Base-by-base conservation (phyloP, 2,329 filamentous ascomycete genomes). In the Aaosphaeria pasadenensis region DNA sequence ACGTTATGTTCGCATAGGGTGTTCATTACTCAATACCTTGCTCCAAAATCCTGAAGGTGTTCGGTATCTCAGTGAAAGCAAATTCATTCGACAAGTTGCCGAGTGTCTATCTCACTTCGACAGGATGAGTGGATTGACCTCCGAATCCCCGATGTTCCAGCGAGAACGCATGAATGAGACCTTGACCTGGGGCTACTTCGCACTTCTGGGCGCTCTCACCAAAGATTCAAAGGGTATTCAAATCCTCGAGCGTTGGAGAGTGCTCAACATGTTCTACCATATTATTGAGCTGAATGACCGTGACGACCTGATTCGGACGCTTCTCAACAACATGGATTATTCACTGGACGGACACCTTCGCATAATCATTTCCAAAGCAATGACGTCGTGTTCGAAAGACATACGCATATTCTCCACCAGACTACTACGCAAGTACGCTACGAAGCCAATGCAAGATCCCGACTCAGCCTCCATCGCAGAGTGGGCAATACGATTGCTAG, bases 261-360 rank as follows among this genome's bases (percentile, higher is more conserved):
- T 99, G 80, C 91, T 96, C 73, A 97, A 97, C 71, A 99, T 99
- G 90, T 95, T 97, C 79, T 99, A 99, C 67, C 94, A 97, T 70
- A 96, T 99, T 52, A 82, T 96, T 49, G 92, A 97, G 63, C 78
- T 96, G 40, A 90, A 88, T 59, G 88, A 94, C 69, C 87, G 94
- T 2, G 90, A 92, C 41, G 94, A 99, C 67, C 77, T 99, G 50
- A 90, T 97, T 66, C 90, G 91, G 65, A 80, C 92, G 7, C 80
- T 99, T 31, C 79, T 99, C 6, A 86, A 88, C 43, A 94, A 91
- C 62, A 91, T 99, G 71, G 92, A 99, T 71, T 99, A 96, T 66
- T 88, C 85, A 17, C 76, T 95, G 28, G 74, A 77, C 51, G 92
- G 91, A 1, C 94, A 99, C 68, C 88, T 95, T 17, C 84, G 94